A percentile compares a stretch with the other conserved stretches of the same genome.
These are phyloP conservation scores for Friedmanniomyces simplex DNA, from an alignment of 495 filamentous ascomycete species.

Conservation along the genomic window DNA sequence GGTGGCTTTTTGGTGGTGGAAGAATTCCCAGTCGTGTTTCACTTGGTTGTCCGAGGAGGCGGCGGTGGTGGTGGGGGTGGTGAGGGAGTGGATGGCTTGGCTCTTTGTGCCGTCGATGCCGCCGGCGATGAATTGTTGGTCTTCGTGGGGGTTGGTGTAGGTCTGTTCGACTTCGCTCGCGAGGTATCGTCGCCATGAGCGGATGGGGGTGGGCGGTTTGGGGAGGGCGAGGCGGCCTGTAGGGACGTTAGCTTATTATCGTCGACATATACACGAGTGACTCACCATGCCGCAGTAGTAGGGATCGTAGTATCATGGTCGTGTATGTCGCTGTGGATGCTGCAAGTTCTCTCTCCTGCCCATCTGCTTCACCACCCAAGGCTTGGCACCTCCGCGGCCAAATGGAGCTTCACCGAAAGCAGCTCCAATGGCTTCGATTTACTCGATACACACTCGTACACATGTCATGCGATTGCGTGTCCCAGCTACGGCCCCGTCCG, in stretches of 20 bases:
- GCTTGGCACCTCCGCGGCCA: neutral
- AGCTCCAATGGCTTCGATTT: neutral
- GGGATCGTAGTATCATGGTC: conserved; percentile 18
- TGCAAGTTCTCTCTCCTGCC: neutral
- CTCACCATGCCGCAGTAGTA: conserved; percentile 20
- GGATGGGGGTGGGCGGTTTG: conserved; percentile 4
- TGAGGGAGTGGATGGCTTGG: neutral
- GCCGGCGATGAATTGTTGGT: conserved; percentile 8
- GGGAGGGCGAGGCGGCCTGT: conserved; percentile 21
- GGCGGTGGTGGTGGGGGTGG: conserved; percentile 9
- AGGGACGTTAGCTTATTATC: neutral
- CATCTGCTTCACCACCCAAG: neutral
- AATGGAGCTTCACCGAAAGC: neutral
- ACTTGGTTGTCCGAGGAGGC: conserved; percentile 17
- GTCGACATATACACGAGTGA: neutral
- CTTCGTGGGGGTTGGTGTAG: neutral
- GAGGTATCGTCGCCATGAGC: neutral
- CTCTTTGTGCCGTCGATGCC: neutral
- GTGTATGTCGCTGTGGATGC: neutral
- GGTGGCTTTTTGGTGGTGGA: conserved; percentile 25
- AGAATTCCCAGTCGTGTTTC: conserved; percentile 15
- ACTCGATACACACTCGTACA: neutral
- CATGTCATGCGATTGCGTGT: conserved; percentile 10
- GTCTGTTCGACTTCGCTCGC: conserved; percentile 1
- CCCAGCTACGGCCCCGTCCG: conserved; percentile 3